Base-by-base conservation (phyloP, 176 grass and related monocot genomes). In the Phyllostachys edulis region DNA sequence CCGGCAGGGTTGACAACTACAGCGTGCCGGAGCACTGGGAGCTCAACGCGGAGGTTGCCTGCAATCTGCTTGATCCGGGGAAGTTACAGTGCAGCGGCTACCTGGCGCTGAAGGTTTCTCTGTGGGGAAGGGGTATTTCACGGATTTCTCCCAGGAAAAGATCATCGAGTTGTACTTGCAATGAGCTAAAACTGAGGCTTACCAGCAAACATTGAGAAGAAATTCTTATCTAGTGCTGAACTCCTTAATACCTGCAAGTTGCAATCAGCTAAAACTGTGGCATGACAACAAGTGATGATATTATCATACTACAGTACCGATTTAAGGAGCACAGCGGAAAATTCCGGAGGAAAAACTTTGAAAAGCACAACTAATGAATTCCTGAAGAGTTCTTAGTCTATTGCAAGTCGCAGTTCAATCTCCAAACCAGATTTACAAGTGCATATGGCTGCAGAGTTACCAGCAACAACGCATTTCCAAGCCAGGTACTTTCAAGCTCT, bases 1-100 rank as follows among this genome's bases (percentile, higher is more conserved):
- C 90, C 15, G 51, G 60, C 0, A 95, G 92, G 92, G 92, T 95
- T 6, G 95, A 89, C 87, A 98, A 87, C 84, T 98, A 92, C 74
- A 93, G 95, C 56, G 87, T 98, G 26, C 95, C 92, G 1, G 29
- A 29, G 29, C 29, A 29, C 29, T 29, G 29, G 29, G 29, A 29
- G 29, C 29, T 29, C 29, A 29, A 29, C 29, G 29, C 89, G 0
- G 96, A 98, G 77, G 89, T 98, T 1, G 92, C 96, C 4, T 98
- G 91, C 54, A 91, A 95, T 83, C 75, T 93, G 82, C 96, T 90
- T 7, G 87, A 98, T 39, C 87, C 87, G 11, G 73, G 14, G 21
- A 59, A 14, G 61, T 54, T 13, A 87, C 49, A 63, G 91, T 93
- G 18, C 23, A 49, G 71, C 82, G 59, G 21, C 87, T 95, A 4